These are phyloP conservation scores for Xerocomus brunneocitrinus DNA, from an alignment of 768 basidiomycete species.

Conservation along the genomic window DNA sequence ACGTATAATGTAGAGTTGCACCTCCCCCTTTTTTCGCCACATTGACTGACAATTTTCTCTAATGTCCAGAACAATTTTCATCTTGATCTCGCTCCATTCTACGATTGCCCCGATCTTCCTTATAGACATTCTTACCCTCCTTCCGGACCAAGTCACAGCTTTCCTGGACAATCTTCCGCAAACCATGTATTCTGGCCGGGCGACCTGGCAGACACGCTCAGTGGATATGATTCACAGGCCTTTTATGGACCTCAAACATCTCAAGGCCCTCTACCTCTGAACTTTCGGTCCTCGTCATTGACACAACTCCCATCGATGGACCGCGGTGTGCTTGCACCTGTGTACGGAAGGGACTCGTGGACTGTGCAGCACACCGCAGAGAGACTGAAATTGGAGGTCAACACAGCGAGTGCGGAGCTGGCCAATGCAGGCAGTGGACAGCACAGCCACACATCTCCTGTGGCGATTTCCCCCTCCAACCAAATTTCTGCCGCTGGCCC, in stretches of 20 bases:
- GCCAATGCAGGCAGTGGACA: not conserved
- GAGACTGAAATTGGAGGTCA: not conserved
- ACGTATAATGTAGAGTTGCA: conserved; percentile 7
- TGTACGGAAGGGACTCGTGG: not conserved
- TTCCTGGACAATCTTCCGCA: not conserved
- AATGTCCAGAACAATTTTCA: conserved; percentile 5
- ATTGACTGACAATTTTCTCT: not conserved
- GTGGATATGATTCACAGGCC: not conserved
- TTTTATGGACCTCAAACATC: not conserved
- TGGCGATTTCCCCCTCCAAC: conserved; percentile 10
- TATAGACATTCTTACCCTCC: not conserved
- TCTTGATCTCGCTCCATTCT: not conserved
- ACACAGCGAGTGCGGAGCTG: conserved; percentile 9
- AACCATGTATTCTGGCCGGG: not conserved
- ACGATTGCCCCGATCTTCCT: not conserved
- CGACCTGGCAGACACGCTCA: not conserved
- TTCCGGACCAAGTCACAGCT: not conserved
- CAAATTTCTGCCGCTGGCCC: conserved; percentile 9
- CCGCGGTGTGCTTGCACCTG: not conserved
- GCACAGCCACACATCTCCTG: conserved; percentile 22
- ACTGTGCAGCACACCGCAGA: not conserved
- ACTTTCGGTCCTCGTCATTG: not conserved
- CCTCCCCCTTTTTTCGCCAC: not conserved
- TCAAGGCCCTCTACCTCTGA: not conserved
- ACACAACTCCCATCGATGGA: not conserved